Percentiles rank a stretch among this genome's conserved stretches.
These are phyloP conservation scores for Urtica urens DNA, from an alignment of 306 rosid genomes.

Conservation along the genomic window DNA sequence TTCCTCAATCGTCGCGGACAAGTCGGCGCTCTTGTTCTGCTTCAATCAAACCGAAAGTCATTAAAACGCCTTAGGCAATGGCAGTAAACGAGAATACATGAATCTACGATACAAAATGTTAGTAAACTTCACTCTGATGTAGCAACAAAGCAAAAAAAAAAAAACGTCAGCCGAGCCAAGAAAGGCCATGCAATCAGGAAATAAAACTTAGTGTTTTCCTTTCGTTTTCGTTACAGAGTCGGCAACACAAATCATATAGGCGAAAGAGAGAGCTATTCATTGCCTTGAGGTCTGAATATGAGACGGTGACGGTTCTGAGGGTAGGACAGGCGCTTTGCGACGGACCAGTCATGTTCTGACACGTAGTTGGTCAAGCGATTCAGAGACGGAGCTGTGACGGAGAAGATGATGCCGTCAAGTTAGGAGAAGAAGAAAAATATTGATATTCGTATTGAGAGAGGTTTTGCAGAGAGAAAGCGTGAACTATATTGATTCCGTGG, in stretches of 20 bases:
- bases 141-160: neutral
- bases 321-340: constrained; percentile 33
- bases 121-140: neutral
- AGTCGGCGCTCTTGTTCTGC: constrained; percentile 58
- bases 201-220: neutral
- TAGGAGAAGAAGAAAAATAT: constrained; percentile 18
- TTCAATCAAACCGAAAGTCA: constrained; percentile 10
- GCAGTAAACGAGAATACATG: neutral
- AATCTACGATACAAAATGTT: neutral
- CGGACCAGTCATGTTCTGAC: constrained; percentile 28
- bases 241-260: too few relatives aligned
- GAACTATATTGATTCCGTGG: too few relatives aligned
- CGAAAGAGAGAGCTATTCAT: constrained; percentile 9
- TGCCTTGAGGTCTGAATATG: constrained; percentile 61
- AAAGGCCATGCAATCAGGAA: neutral
- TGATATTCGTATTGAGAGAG: too few relatives aligned
- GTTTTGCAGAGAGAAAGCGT: constrained; percentile 4
- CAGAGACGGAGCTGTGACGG: constrained; percentile 20
- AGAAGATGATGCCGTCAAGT: constrained; percentile 22
- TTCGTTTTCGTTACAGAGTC: neutral
- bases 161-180: neutral
- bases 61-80: neutral
- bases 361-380: constrained; percentile 23
- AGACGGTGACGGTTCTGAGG: constrained; percentile 42
- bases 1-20: constrained; percentile 67